Percentiles rank a stretch among this genome's conserved stretches.
These are phyloP conservation scores for Peronospora tabacina DNA, from an alignment of 352 stramenopile genomes.

Conservation along the genomic window DNA sequence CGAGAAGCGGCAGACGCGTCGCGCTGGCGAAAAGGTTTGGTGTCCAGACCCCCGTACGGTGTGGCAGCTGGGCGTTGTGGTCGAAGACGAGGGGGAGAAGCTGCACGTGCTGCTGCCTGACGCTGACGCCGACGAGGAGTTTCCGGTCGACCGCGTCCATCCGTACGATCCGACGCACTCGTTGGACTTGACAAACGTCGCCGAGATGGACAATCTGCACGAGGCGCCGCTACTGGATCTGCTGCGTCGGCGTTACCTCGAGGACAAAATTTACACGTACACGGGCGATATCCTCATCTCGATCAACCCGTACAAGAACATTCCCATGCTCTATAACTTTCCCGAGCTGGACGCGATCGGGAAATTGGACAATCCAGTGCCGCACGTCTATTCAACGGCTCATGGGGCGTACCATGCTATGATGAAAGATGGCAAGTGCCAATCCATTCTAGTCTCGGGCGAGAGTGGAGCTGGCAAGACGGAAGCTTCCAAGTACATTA, in stretches of 20 bases:
- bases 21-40: conserved; percentile 86
- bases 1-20: conserved; percentile 47
- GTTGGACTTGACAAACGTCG: conserved; percentile 84
- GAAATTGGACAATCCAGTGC: conserved; percentile 79
- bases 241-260: conserved; percentile 78
- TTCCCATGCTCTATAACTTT: conserved; percentile 89
- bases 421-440: conserved; percentile 68
- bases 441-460: conserved; percentile 83
- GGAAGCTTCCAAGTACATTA: conserved; percentile 88
- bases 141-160: conserved; percentile 76
- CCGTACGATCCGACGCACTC: conserved; percentile 88
- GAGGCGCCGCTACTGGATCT: conserved; percentile 87
- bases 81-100: conserved; percentile 81
- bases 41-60: conserved; percentile 79
- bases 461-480: conserved; percentile 86
- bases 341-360: conserved; percentile 81
- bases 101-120: conserved; percentile 79
- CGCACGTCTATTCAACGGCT: conserved; percentile 80
- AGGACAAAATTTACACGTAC: conserved; percentile 93
- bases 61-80: conserved; percentile 79
- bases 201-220: conserved; percentile 92
- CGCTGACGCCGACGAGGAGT: conserved; percentile 72
- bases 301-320: conserved; percentile 95
- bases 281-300: conserved; percentile 93
- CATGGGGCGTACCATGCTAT: conserved; percentile 79